phyloP scores from a whole-genome alignment of 1,284 basidiomycete genomes.

The Sporisorium reilianum region DNA sequence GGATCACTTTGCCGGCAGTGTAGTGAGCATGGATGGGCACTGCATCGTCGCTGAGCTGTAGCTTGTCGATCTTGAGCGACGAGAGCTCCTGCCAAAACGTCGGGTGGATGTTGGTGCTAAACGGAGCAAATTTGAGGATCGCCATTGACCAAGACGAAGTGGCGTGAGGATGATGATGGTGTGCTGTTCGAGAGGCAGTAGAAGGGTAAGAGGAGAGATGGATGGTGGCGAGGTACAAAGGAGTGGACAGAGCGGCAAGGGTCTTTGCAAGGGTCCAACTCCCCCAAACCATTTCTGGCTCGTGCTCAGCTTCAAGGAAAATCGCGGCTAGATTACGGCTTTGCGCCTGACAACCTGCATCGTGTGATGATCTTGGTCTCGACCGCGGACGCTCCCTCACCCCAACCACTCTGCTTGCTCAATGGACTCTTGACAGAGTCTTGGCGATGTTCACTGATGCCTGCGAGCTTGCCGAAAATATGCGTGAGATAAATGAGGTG shows the following conservation, averaged over 20 bases:
- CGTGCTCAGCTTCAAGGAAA: constrained; percentile 14
- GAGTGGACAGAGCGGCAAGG: constrained; percentile 10
- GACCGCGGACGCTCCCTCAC: too few species aligned
- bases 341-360: too few species aligned
- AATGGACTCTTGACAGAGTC: too few species aligned
- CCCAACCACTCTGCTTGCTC: too few species aligned
- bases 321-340: background rate
- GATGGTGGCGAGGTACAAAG: constrained; percentile 11
- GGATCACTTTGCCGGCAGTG: constrained; percentile 78
- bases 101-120: constrained; percentile 87
- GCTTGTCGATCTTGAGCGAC: constrained; percentile 87
- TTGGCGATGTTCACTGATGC: too few species aligned
- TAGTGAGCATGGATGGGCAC: constrained; percentile 79
- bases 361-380: too few species aligned
- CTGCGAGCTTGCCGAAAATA: background rate
- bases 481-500: background rate
- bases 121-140: constrained; percentile 83
- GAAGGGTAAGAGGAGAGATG: background rate
- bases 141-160: constrained; percentile 13
- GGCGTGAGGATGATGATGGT: background rate
- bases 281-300: constrained; percentile 8
- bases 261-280: constrained; percentile 29
- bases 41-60: constrained; percentile 82
- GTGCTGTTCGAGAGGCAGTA: background rate
- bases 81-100: constrained; percentile 94